Evolutionary conservation across 257 asterid species (phyloP), one percentile per base, ranked within the genome.

Genomic region (Solanum corneliomulleri): DNA sequence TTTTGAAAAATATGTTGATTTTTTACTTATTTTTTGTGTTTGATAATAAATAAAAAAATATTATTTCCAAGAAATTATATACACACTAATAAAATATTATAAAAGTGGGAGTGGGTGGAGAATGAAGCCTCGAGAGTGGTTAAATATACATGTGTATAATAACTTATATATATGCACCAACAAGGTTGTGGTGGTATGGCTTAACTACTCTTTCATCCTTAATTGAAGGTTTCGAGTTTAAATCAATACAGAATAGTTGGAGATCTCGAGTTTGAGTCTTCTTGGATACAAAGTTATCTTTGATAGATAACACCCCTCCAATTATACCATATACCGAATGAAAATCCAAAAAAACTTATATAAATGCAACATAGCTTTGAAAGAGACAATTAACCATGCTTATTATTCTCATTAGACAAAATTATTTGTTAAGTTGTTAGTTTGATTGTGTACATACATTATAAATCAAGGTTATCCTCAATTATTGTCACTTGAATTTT

Each of bases 251-350:
- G 2, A 39, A 3, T 8, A 2, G 7, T 37, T 37, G 39, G 0
- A 37, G 58, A 1, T 49, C 21, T 49, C 21, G 1, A 0, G 1
- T 49, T 49, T 49, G 58, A 49, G 58, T 49, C 21, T 49, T 49
- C 58, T 2, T 15, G 58, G 0, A 0, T 49, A 49, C 3, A 1
- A 0, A 47, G 8, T 49, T 7, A 0, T 49, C 58, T 49, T 49
- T 49, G 20, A 0, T 49, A 49, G 21, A 0, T 1, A 15, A 3
- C 21, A 0, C 1, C 21, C 3, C 23, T 52, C 60, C 60, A 52
- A 52, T 21, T 0, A 52, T 16, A 16, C 7, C 0, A 6, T 3
- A 16, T 1, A 2, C 0, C 23, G 1, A 1, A 52, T 52, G 20
- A 0, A 42, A 42, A 42, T 7, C 45, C 45, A 6, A 6, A 49